Evolutionary conservation across 148 eudicot species (phyloP).

Genomic region (Chenopodium formosanum): DNA sequence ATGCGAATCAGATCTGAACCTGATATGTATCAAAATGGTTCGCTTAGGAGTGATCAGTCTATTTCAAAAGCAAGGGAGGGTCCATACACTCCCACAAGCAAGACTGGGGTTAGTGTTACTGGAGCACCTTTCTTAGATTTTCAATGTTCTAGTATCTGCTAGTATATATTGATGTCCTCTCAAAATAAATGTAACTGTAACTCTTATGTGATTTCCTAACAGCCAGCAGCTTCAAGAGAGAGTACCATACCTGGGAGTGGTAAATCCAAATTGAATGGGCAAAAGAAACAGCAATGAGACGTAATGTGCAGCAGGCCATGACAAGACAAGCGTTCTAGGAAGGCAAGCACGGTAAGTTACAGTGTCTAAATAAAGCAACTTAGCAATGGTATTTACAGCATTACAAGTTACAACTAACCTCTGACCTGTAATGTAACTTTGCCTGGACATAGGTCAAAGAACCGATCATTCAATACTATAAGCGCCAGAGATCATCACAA

Average conservation of each 20-base stretch:
- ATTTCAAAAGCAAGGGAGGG: constrained; percentile 42
- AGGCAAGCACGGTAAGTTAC: constrained; percentile 73
- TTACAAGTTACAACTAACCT: neutral
- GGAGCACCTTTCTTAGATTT: neutral
- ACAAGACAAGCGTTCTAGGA: constrained; percentile 71
- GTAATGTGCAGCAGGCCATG: constrained; percentile 55
- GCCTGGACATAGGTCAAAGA: constrained; percentile 59
- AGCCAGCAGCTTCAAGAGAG: constrained; percentile 89
- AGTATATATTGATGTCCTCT: neutral
- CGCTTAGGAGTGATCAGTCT: constrained; percentile 51
- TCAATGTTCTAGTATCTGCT: neutral
- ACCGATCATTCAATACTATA: constrained; percentile 68
- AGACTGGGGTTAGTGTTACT: constrained; percentile 54
- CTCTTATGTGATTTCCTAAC: constrained; percentile 20
- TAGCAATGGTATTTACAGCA: neutral
- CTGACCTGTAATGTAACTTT: constrained; percentile 3
- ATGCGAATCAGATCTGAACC: constrained; percentile 53
- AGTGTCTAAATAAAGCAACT: neutral
- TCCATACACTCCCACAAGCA: constrained; percentile 74
- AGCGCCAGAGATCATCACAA: constrained; percentile 81
- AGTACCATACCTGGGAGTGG: constrained; percentile 57
- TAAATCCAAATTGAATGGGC: constrained; percentile 40
- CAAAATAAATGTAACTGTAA: neutral
- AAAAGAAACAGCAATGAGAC: constrained; percentile 32
- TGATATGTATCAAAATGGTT: constrained; percentile 37